Evolutionary conservation across 108 stramenopile species (phyloP).

Genomic region (Nitzschia sp.): DNA sequence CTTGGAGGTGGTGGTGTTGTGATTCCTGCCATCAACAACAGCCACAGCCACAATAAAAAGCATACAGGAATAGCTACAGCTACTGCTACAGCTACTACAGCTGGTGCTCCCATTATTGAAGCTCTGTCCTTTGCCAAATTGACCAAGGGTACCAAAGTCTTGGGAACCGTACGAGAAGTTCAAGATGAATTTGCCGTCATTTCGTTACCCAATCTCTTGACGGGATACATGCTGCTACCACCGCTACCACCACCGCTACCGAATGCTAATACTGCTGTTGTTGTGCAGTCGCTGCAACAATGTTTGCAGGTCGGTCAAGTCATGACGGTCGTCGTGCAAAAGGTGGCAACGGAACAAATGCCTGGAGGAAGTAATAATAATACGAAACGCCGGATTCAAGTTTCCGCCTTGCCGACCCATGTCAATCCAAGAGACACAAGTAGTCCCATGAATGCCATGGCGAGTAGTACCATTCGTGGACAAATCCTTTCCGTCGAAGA

Average conservation of each 20-base stretch:
- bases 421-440: constrained; percentile 46
- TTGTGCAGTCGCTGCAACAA: constrained; percentile 20
- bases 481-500: constrained; percentile 70
- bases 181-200: constrained; percentile 68
- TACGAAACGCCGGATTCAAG: constrained; percentile 71
- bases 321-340: constrained; percentile 62
- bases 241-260: neutral
- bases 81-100: neutral
- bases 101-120: constrained; percentile 59
- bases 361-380: constrained; percentile 28
- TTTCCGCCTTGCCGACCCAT: constrained; percentile 51
- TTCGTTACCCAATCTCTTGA: constrained; percentile 69
- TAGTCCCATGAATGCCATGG: too few relatives aligned
- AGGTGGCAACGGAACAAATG: constrained; percentile 50
- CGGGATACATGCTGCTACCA: constrained; percentile 65
- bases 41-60: constrained; percentile 11
- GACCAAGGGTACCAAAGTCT: constrained; percentile 60
- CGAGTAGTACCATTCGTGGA: constrained; percentile 43
- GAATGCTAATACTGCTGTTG: constrained; percentile 25
- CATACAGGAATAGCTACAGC: neutral
- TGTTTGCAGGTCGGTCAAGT: constrained; percentile 52
- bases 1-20: constrained; percentile 81
- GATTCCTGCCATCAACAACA: constrained; percentile 25
- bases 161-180: constrained; percentile 70
- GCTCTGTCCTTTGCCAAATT: constrained; percentile 65